A percentile compares a stretch with the other conserved stretches of the same genome.
phyloP scores from a whole-genome alignment of 768 basidiomycete species.

The Mycena amicta region DNA sequence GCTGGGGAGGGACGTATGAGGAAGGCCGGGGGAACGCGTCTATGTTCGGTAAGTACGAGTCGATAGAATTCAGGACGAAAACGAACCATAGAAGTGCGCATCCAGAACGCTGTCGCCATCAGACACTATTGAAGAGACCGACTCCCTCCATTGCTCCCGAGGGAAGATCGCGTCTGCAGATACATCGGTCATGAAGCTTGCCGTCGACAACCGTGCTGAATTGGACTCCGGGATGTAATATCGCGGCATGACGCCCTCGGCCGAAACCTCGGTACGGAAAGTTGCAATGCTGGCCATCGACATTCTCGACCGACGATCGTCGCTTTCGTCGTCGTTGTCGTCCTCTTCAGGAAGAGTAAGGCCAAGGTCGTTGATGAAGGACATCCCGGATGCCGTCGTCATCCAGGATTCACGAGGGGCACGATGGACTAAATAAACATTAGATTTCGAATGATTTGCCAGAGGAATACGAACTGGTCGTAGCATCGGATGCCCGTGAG shows the following conservation, averaged over 20 bases:
- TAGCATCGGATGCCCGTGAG: conserved; percentile 18
- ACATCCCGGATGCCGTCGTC: conserved; percentile 39
- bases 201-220: conserved; percentile 17
- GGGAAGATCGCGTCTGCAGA: conserved; percentile 45
- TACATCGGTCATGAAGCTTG: conserved; percentile 33
- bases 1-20: conserved; percentile 32
- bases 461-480: conserved; percentile 10
- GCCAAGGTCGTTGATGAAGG: conserved; percentile 44
- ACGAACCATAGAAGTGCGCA: conserved; percentile 37
- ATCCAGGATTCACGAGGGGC: conserved; percentile 49
- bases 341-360: conserved; percentile 37
- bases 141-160: background rate
- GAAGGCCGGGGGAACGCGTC: conserved; percentile 47
- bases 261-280: conserved; percentile 57
- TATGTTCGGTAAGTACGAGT: conserved; percentile 17
- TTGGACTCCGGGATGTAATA: conserved; percentile 20
- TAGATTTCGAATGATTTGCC: background rate
- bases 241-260: conserved; percentile 58
- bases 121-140: conserved; percentile 7
- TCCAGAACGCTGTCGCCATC: conserved; percentile 38
- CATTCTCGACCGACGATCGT: conserved; percentile 28
- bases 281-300: conserved; percentile 61
- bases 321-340: conserved; percentile 35
- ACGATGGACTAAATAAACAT: conserved; percentile 22
- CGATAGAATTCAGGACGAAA: background rate